Percentiles rank a stretch among this genome's conserved stretches.
These are phyloP conservation scores for Pseudogymnoascus sp. DNA, from an alignment of 2,329 filamentous ascomycete species.

Conservation along the genomic window DNA sequence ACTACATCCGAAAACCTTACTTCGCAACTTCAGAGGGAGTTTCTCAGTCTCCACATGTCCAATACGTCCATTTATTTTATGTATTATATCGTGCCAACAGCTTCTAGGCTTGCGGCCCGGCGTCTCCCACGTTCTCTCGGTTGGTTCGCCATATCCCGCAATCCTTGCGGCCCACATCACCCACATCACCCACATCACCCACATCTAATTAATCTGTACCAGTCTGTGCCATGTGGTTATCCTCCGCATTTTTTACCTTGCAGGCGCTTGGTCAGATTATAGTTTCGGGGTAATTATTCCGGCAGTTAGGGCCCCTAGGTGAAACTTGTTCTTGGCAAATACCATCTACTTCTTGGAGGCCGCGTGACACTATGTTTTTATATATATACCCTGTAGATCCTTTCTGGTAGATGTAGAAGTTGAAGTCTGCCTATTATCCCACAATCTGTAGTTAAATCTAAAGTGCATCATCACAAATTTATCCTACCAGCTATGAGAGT, in stretches of 20 bases:
- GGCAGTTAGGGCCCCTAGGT: not conserved
- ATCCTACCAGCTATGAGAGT: not conserved
- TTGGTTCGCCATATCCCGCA: not conserved
- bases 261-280: not conserved
- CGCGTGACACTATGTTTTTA: not conserved
- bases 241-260: not conserved
- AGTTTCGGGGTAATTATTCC: not conserved
- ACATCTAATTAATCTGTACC: not conserved
- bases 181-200: not conserved
- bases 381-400: slow-evolving; percentile 10
- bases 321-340: not conserved
- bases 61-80: not conserved
- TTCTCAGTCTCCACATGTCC: not conserved
- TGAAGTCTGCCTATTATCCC: not conserved
- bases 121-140: not conserved
- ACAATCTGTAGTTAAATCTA: not conserved
- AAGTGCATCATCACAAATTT: slow-evolving; percentile 9
- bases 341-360: not conserved
- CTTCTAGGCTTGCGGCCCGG: not conserved
- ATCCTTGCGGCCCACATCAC: not conserved
- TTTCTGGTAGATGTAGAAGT: not conserved
- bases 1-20: not conserved
- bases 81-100: not conserved
- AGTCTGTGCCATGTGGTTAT: not conserved
- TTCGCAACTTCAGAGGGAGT: not conserved